Evolutionary conservation across 1,284 basidiomycete genomes (phyloP).

Genomic region (Irpex rosettiformis): DNA sequence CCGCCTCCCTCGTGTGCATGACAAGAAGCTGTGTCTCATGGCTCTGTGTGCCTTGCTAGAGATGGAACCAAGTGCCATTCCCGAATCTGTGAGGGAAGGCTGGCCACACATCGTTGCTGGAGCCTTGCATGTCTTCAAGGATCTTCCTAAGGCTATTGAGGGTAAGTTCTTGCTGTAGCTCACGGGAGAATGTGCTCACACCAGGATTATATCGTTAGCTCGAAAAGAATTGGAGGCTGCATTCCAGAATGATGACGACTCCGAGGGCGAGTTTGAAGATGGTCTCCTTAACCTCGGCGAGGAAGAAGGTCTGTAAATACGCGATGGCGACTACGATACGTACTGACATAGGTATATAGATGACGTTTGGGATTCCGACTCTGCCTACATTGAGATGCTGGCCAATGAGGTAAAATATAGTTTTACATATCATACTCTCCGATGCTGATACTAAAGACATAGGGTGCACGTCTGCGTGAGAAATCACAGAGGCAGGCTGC

Average conservation of each 20-base stretch:
- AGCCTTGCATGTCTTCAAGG: constrained; percentile 69
- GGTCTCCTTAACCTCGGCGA: constrained; percentile 63
- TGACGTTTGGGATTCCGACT: constrained; percentile 84
- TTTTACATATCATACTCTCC: neutral
- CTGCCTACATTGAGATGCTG: constrained; percentile 77
- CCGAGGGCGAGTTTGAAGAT: constrained; percentile 60
- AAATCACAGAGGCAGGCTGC: constrained; percentile 45
- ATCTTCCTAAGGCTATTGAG: constrained; percentile 68
- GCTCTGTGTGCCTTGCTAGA: constrained; percentile 76
- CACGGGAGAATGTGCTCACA: neutral
- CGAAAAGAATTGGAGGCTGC: constrained; percentile 65
- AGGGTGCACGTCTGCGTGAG: constrained; percentile 70
- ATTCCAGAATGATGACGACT: constrained; percentile 53
- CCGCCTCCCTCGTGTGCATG: constrained; percentile 81
- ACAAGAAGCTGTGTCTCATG: constrained; percentile 82
- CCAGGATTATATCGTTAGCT: constrained; percentile 34
- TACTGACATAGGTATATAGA: constrained; percentile 35
- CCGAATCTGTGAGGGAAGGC: constrained; percentile 57
- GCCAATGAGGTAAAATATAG: constrained; percentile 60
- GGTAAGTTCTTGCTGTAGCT: constrained; percentile 37
- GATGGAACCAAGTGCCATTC: constrained; percentile 55
- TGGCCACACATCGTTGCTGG: constrained; percentile 75
- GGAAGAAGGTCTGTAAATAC: constrained; percentile 57
- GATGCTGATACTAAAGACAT: constrained; percentile 9
- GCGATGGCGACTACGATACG: neutral